phyloP scores from a whole-genome alignment of 768 basidiomycete species.

The Kwoniella botswanensis region DNA sequence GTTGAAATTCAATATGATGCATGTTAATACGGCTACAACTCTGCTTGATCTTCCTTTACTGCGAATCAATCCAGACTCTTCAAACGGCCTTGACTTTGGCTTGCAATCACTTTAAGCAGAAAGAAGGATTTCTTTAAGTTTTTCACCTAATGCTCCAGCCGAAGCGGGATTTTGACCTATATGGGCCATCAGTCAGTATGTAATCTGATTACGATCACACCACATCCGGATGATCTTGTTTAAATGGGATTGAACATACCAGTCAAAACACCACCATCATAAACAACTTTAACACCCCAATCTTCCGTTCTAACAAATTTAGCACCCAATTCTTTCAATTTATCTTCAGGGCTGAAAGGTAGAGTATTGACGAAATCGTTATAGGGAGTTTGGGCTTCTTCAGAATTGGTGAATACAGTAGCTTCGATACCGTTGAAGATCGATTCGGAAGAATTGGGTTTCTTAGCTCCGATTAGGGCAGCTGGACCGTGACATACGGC shows the following conservation, averaged over 20 bases:
- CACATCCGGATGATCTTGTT: not conserved
- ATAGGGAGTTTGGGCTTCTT: constrained; percentile 66
- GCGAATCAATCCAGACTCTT: not conserved
- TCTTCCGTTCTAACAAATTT: constrained; percentile 67
- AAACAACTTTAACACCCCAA: constrained; percentile 64
- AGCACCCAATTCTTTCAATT: constrained; percentile 41
- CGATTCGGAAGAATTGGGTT: constrained; percentile 66
- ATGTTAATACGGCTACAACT: too few relatives aligned
- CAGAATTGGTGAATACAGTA: constrained; percentile 75
- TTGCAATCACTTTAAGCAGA: constrained; percentile 11
- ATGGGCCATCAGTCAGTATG: constrained; percentile 60
- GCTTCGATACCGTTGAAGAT: constrained; percentile 67
- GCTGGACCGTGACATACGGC: constrained; percentile 84
- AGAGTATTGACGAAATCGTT: constrained; percentile 59
- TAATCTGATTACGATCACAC: not conserved
- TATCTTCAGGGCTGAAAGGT: constrained; percentile 67
- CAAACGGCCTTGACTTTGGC: not conserved
- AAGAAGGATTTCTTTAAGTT: constrained; percentile 64
- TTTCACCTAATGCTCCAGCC: constrained; percentile 66
- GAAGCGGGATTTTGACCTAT: constrained; percentile 79
- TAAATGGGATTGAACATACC: constrained; percentile 51
- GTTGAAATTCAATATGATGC: too few relatives aligned
- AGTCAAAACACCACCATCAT: constrained; percentile 40
- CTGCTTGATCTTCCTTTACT: too few relatives aligned
- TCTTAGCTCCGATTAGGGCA: constrained; percentile 66